Evolutionary conservation across 306 rosid genomes (phyloP).

Genomic region (Prunus dulcis): DNA sequence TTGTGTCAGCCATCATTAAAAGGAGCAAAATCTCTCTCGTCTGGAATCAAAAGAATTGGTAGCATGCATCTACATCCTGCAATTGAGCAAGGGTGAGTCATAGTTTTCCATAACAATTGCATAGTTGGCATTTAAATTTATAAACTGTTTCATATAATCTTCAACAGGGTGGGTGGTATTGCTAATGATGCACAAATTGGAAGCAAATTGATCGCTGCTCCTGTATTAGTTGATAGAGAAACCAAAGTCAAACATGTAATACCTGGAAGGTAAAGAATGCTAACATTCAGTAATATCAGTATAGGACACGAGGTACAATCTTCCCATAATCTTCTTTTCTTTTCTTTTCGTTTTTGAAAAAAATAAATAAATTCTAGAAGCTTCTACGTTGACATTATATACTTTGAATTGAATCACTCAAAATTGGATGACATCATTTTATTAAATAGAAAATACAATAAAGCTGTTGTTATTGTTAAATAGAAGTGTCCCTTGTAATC

Average conservation of each 20-base stretch:
- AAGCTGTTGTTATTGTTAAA: neutral
- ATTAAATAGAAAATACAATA: conserved; percentile 9
- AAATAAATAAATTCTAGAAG: neutral
- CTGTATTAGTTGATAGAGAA: conserved; percentile 34
- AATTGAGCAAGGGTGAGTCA: conserved; percentile 41
- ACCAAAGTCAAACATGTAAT: conserved; percentile 29
- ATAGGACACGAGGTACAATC: conserved; percentile 23
- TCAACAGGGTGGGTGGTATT: conserved; percentile 41
- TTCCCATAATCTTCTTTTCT: conserved; percentile 10
- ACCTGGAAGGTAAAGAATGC: conserved; percentile 37
- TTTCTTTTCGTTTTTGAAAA: neutral
- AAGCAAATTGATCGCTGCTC: conserved; percentile 29
- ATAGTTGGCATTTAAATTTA: conserved; percentile 18
- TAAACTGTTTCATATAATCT: conserved; percentile 25
- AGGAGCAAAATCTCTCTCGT: conserved; percentile 34
- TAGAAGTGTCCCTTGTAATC: conserved; percentile 29
- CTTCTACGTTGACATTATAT: conserved; percentile 14
- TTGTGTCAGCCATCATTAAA: conserved; percentile 32
- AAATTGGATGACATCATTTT: neutral
- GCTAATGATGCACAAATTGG: conserved; percentile 37
- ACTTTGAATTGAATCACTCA: conserved; percentile 4
- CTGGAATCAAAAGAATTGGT: conserved; percentile 34
- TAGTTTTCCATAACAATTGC: conserved; percentile 19
- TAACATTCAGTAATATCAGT: conserved; percentile 25
- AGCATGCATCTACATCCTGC: conserved; percentile 30